Evolutionary conservation across 75 land plant genomes (phyloP), one percentile per base, ranked within the genome.

Genomic region (Selaginella tamariscina): DNA sequence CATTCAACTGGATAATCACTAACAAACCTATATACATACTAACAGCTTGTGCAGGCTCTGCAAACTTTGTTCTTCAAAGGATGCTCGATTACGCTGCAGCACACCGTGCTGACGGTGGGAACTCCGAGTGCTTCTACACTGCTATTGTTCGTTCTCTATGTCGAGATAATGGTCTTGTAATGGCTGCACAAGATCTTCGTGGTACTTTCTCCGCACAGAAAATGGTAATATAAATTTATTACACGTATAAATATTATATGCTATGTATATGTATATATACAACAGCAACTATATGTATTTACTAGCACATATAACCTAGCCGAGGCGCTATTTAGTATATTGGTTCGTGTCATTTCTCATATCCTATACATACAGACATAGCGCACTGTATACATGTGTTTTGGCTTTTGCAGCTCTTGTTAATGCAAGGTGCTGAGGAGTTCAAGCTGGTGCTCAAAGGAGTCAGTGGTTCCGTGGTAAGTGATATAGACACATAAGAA

Each of bases 11-110:
- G n/a, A n/a, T n/a, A n/a, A n/a, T n/a, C n/a, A n/a, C n/a, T n/a
- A n/a, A n/a, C n/a, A n/a, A n/a, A n/a, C n/a, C n/a, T n/a, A n/a
- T n/a, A n/a, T n/a, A n/a, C n/a, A n/a, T n/a, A n/a, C n/a, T n/a
- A n/a, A n/a, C n/a, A n/a, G n/a, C n/a, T n/a, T 20, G 26, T 39
- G 59, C 74, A 73, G 74, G 69, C 27, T 73, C 71, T 49, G 74
- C 67, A 73, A 73, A 73, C 67, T 73, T 66, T 67, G 74, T 73
- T 56, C 54, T 73, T 55, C 74, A 73, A 55, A 31, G 74, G 55
- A 73, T 73, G 74, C 71, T 73, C 44, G 74, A 73, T 32, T 73
- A 73, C 67, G 74, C 74, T 55, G 72, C 72, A 29, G 54, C 72
- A 31, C 57, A 66, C 33, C 64, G 74, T 29, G 74, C 60, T 24